These are phyloP conservation scores for Debaryomyces maramus DNA, from an alignment of 805 yeast species.

Conservation along the genomic window DNA sequence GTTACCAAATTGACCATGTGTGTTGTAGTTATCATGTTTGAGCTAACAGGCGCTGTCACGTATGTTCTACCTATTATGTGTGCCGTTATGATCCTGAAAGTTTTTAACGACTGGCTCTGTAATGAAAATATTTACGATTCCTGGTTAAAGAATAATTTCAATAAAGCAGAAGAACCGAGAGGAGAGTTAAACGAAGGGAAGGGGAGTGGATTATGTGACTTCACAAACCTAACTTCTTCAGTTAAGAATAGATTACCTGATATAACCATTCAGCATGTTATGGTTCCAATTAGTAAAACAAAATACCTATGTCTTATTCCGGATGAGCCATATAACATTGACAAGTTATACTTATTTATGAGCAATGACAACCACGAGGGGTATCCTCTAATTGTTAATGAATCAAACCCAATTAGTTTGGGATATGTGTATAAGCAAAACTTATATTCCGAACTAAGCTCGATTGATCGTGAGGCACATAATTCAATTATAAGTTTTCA, in stretches of 20 bases:
- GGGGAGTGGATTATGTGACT: constrained; percentile 39
- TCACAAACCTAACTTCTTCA: constrained; percentile 27
- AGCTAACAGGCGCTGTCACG: constrained; percentile 80
- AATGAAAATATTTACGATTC: constrained; percentile 65
- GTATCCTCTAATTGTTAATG: constrained; percentile 35
- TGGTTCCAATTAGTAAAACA: constrained; percentile 30
- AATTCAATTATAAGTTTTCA: constrained; percentile 20
- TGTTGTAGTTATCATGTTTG: constrained; percentile 78
- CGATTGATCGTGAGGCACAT: constrained; percentile 5
- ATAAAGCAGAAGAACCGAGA: constrained; percentile 9
- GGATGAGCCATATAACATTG: constrained; percentile 22
- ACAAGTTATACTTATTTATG: constrained; percentile 19
- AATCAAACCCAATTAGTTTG: constrained; percentile 23
- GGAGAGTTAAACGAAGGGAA: constrained; percentile 30
- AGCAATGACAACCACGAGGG: constrained; percentile 42
- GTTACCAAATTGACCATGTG: constrained; percentile 78
- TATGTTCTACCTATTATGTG: constrained; percentile 85
- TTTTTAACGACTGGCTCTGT: constrained; percentile 64
- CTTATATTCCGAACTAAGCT: constrained; percentile 14
- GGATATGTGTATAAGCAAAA: constrained; percentile 38
- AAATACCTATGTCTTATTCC: constrained; percentile 29
- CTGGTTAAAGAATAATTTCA: constrained; percentile 34
- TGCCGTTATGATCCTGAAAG: constrained; percentile 72
- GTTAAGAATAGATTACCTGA: constrained; percentile 36
- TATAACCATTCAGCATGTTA: constrained; percentile 22